Evolutionary conservation across 306 rosid genomes (phyloP).

Genomic region (Gillenia trifoliata): DNA sequence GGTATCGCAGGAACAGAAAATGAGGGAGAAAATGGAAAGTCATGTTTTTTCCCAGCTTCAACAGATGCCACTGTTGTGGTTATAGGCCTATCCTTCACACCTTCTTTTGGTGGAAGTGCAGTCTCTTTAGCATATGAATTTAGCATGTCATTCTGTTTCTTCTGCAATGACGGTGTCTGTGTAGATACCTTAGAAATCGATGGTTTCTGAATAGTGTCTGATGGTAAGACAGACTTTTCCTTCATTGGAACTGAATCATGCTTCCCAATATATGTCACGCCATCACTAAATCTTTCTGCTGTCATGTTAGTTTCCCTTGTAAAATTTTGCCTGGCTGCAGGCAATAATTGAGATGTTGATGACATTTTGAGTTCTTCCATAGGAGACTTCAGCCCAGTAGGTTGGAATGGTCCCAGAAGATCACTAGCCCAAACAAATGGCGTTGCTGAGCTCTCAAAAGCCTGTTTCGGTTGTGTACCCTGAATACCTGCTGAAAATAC

Average conservation of each 20-base stretch:
- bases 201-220: constrained; percentile 28
- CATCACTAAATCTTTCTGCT: constrained; percentile 26
- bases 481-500: constrained; percentile 30
- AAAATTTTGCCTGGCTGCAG: constrained; percentile 23
- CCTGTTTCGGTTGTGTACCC: constrained; percentile 29
- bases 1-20: constrained; percentile 26
- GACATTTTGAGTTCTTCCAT: constrained; percentile 29
- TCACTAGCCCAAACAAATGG: constrained; percentile 32
- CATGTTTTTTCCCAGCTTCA: constrained; percentile 38
- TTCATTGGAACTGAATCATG: constrained; percentile 28
- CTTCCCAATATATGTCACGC: constrained; percentile 11
- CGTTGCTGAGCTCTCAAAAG: constrained; percentile 30
- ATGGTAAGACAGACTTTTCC: constrained; percentile 34
- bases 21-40: constrained; percentile 24
- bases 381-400: constrained; percentile 34
- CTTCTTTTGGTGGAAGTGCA: constrained; percentile 20
- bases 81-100: constrained; percentile 24
- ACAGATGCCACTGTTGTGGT: constrained; percentile 26
- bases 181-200: constrained; percentile 28
- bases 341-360: constrained; percentile 29
- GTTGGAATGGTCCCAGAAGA: constrained; percentile 23
- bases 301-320: constrained; percentile 25
- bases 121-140: constrained; percentile 26
- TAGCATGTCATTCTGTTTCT: constrained; percentile 37
- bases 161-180: constrained; percentile 19